Evolutionary conservation across 2,329 filamentous ascomycete species (phyloP), one percentile per base, ranked within the genome.

Genomic region (Talaromyces verruculosus): DNA sequence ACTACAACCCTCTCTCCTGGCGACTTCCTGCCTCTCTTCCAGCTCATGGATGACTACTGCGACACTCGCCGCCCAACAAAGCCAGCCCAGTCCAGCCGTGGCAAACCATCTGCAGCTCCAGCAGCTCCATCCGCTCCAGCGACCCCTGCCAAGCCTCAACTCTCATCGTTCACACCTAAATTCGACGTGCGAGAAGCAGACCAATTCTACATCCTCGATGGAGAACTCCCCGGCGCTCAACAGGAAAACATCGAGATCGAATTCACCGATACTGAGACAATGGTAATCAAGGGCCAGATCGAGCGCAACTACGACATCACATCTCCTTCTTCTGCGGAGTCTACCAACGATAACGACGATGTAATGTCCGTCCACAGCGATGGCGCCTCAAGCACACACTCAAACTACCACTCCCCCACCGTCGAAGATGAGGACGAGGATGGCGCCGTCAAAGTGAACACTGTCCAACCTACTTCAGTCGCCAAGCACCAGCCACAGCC

Each of bases 351-450:
- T 3, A 28, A 58, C 30, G 51, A 58, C 41, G 51, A 57, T 35
- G 39, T 19, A 19, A 64, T 64, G 62, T 63, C 61, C 15, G 43
- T 62, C 65, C 53, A 71, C n/a, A 60, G 66, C 6, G 67, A 72
- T 30, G 66, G 71, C 22, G 63, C 66, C 6, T 70, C 72, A 35
- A 66, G 61, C 53, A 51, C 53, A 35, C 37, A 53, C 65, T 72
- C 28, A n/a, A 75, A 72, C 37, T 73, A 71, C 47, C 76, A 76
- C 62, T 77, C 84, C 68, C 78, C 85, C 0, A 82, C 80, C 7
- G 85, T 87, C 51, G 85, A 88, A 71, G 85, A 87, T 45, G 84
- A 84, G 55, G 73, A 76, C 33, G 77, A 77, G 59, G 63, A 49
- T 49, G 59, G 64, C 25, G 49, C 35, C n/a, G 37, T 60, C 33